Base-by-base conservation (phyloP, 805 yeast genomes). In the Millerozyma acaciae region DNA sequence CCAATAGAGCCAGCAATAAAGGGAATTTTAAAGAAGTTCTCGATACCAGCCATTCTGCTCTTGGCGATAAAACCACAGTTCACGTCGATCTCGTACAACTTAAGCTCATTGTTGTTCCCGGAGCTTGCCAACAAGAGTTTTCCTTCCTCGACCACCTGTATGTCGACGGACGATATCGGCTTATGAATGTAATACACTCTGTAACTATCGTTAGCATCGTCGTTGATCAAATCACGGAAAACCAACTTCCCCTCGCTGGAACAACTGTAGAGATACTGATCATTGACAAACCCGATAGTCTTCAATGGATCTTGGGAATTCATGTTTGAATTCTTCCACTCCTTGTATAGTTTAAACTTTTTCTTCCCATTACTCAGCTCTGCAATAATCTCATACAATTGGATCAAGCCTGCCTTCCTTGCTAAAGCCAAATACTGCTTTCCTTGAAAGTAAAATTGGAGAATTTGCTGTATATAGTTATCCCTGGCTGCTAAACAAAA, bases 151-250 rank as follows among this genome's bases (percentile, higher is more conserved):
- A 29, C 24, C n/a, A 38, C 14, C 16, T 31, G 26, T 13, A 57
- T 39, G 18, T 41, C 43, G 17, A 58, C 32, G 16, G 50, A 42
- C 10, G 49, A 38, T 0, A 60, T 47, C 2, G 62, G 65, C 14
- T 42, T 44, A 16, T 48, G 48, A 14, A 61, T 43, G 23, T 43
- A 34, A 34, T 47, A 55, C 2, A 49, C 53, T 36, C 44, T 46
- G 33, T 48, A 57, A 23, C 57, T 50, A 16, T 46, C 51, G 27
- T 55, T 47, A 17, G 54, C 56, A 40, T 62, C 68, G 35, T 62
- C 68, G 35, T 62, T 53, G 21, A 60, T 47, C 29, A 62, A 43
- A 35, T 62, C 68, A 13, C 65, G 50, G n/a, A 62, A 38, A 9
- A 60, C 46, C 16, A 62, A 37, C 29, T 53, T 53, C n/a, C 68